phyloP scores from a whole-genome alignment of 2,329 filamentous ascomycete genomes.

The Colletotrichum limetticola region DNA sequence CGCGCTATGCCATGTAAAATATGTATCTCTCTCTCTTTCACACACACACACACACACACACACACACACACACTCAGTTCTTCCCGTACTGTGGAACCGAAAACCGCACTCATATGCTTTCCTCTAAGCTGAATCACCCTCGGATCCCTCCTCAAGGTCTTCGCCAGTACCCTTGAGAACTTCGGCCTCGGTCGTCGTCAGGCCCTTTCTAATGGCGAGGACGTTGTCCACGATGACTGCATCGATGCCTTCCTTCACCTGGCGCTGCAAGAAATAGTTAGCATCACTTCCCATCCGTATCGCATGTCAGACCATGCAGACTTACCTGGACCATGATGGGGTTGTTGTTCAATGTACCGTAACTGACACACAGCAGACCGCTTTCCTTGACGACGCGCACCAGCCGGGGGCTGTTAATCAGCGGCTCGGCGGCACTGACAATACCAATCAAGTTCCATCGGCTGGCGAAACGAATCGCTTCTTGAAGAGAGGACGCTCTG shows the following conservation, averaged over 20 bases:
- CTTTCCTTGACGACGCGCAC: constrained; percentile 95
- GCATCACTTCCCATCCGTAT: not conserved
- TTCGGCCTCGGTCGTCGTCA: constrained; percentile 64
- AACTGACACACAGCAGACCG: constrained; percentile 93
- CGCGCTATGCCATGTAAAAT: constrained; percentile 31
- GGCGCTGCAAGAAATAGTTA: constrained; percentile 63
- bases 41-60: too few relatives aligned
- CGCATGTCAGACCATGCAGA: constrained; percentile 17
- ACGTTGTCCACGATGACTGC: constrained; percentile 98
- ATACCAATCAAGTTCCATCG: constrained; percentile 96
- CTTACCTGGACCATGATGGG: constrained; percentile 84
- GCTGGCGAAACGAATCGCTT: constrained; percentile 93
- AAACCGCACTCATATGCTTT: not conserved
- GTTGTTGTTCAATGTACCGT: constrained; percentile 92
- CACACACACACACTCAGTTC: not conserved
- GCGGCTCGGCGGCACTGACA: constrained; percentile 86
- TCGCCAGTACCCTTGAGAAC: constrained; percentile 31
- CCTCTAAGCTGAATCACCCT: constrained; percentile 22
- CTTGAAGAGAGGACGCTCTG: constrained; percentile 89
- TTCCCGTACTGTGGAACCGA: constrained; percentile 29
- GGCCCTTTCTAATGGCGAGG: constrained; percentile 88
- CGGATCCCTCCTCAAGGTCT: constrained; percentile 32
- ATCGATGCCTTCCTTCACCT: constrained; percentile 96
- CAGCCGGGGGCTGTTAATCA: constrained; percentile 88
- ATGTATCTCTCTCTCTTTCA: not conserved